A percentile compares a stretch with the other conserved stretches of the same genome.
phyloP scores from a whole-genome alignment of 1,284 basidiomycete genomes.

The Gomphus sp. region DNA sequence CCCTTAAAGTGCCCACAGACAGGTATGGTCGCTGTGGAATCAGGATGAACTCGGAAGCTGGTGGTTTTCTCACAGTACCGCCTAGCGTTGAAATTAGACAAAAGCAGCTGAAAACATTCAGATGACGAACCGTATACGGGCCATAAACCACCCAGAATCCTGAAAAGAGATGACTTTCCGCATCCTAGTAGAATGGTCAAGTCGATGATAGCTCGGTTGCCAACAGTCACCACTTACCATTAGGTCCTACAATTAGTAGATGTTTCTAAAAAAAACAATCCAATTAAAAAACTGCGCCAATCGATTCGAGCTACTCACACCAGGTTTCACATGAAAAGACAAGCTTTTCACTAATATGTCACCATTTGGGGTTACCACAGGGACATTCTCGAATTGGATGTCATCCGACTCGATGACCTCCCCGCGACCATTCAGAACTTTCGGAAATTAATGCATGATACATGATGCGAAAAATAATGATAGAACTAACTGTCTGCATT shows the following conservation, averaged over 20 bases:
- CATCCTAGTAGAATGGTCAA: conserved; percentile 37
- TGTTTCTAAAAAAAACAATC: conserved; percentile 51
- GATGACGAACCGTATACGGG: conserved; percentile 74
- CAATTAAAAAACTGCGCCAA: neutral
- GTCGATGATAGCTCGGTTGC: conserved; percentile 10
- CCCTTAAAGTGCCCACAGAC: conserved; percentile 85
- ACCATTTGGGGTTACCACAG: conserved; percentile 94
- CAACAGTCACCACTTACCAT: conserved; percentile 39
- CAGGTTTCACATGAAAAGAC: conserved; percentile 85
- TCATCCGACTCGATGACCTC: conserved; percentile 76
- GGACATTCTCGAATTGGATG: conserved; percentile 88
- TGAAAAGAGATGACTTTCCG: conserved; percentile 87
- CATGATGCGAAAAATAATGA: neutral
- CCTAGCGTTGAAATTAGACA: conserved; percentile 27
- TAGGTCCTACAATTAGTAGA: conserved; percentile 86
- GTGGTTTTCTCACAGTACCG: conserved; percentile 89
- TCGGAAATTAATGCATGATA: neutral
- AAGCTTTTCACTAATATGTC: conserved; percentile 81
- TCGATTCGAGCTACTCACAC: conserved; percentile 44
- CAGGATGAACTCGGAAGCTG: conserved; percentile 83
- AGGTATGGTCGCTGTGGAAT: conserved; percentile 97
- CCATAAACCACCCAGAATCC: conserved; percentile 95
- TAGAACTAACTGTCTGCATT: conserved; percentile 64
- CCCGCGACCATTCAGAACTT: conserved; percentile 78
- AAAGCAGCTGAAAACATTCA: neutral